Base-by-base conservation (phyloP, 345 rosid species). In the Hirschfeldia incana region DNA sequence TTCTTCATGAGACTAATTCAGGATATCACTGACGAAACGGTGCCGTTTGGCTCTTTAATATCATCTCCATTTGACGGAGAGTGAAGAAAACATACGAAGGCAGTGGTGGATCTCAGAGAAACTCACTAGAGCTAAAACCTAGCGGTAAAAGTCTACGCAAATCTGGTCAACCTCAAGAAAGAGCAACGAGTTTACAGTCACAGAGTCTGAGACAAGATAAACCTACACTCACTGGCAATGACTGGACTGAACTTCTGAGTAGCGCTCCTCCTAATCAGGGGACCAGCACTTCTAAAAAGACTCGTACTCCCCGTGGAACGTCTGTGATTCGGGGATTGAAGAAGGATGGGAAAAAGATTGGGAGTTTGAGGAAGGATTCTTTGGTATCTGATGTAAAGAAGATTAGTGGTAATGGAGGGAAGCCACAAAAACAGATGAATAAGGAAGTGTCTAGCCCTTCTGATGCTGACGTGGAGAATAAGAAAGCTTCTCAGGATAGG, bases 231-330 rank as follows among this genome's bases (percentile, higher is more conserved):
- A 89, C 88, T 74, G 98, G 92, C 64, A 85, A 82, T 82, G 98
- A 92, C 75, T 94, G 98, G 98, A 92, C 98, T 28, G 87, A 91
- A 71, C 83, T 94, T 39, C 85, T 92, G 80, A 76, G 91, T 69
- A 21, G 21, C 21, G 69, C 86, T n/a, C 90, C 86, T 8, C 89
- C 92, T 3, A 73, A 58, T 77, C 85, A 76, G 61, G 82, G 76
- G 5, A 36, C 85, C n/a, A 72, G 77, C 17, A 55, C 83, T 49
- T 66, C 80, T 7, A n/a, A n/a, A n/a, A 75, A 74, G 63, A 80
- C 72, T 67, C 83, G 82, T 11, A 83, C 82, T 55, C 60, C 83
- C n/a, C 65, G 82, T 76, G 88, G 85, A 83, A 81, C 78, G 51
- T 66, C 90, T 78, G 83, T 28, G 62, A 64, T 74, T 81, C 80